A percentile compares a stretch with the other conserved stretches of the same genome.
Conservation (phyloP, 108 stramenopile species). For the Pseudonitzschia multistriata region DNA sequence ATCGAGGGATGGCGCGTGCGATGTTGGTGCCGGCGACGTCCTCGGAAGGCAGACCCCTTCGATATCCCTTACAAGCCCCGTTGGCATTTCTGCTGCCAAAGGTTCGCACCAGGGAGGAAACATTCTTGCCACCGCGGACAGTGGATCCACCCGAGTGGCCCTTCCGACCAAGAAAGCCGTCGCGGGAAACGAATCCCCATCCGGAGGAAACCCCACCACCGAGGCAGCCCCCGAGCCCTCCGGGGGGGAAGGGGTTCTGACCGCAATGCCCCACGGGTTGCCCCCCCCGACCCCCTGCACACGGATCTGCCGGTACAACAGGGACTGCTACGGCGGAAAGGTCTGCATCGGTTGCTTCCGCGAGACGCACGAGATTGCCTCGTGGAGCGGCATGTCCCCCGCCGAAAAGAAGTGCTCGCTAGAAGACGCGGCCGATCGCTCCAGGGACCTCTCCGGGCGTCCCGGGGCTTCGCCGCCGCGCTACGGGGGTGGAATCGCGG, state of each 20-base stretch:
- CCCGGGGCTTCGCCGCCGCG: neutral
- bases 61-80: neutral
- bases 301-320: slow-evolving; percentile 72
- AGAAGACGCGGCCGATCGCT: slow-evolving; percentile 56
- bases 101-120: neutral
- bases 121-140: neutral
- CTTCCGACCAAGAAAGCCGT: neutral
- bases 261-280: no score
- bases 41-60: neutral
- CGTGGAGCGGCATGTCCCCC: slow-evolving; percentile 53
- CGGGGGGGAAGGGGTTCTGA: no score
- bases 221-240: no score
- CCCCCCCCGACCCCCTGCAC: slow-evolving; percentile 51
- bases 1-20: neutral
- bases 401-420: slow-evolving; percentile 48
- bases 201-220: neutral
- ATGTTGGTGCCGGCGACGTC: neutral
- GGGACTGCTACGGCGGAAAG: slow-evolving; percentile 52
- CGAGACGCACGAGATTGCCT: slow-evolving; percentile 62
- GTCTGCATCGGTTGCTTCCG: slow-evolving; percentile 78
- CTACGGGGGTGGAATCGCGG: neutral
- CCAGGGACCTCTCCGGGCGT: neutral
- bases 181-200: neutral
- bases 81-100: neutral
- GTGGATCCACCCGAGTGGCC: neutral